Conservation (phyloP, 2,329 filamentous ascomycete genomes). For the Penicillium sp. region DNA sequence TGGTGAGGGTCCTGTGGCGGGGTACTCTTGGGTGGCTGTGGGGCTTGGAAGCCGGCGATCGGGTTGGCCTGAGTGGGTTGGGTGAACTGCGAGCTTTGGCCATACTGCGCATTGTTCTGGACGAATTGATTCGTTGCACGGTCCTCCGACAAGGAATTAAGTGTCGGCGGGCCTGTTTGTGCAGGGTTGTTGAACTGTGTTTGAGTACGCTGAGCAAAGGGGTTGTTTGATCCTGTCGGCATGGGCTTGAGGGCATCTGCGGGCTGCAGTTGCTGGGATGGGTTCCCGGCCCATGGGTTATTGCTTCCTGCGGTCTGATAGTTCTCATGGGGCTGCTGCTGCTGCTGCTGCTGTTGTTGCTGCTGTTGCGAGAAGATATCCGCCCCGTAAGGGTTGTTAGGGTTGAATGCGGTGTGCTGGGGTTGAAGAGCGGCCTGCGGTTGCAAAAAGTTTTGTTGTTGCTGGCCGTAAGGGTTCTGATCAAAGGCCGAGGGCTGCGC, state of each 20-base stretch:
- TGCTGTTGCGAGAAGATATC: slow-evolving; percentile 44
- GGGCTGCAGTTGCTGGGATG: slow-evolving; percentile 52
- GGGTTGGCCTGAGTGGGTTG: slow-evolving; percentile 42
- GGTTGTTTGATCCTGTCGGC: slow-evolving; percentile 95
- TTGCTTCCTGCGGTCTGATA: slow-evolving; percentile 76
- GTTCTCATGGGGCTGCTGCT: slow-evolving; percentile 54
- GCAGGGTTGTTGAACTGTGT: slow-evolving; percentile 48
- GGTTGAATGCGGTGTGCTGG: slow-evolving; percentile 58
- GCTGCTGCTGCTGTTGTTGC: slow-evolving; percentile 39
- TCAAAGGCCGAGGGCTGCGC: slow-evolving; percentile 68
- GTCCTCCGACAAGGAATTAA: slow-evolving; percentile 38
- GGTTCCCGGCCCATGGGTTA: slow-evolving; percentile 81
- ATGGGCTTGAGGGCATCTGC: slow-evolving; percentile 69
- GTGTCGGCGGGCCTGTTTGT: slow-evolving; percentile 51
- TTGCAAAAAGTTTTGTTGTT: slow-evolving; percentile 46
- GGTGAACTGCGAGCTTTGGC: slow-evolving; percentile 41
- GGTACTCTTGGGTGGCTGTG: slow-evolving; percentile 34
- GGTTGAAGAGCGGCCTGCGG: slow-evolving; percentile 54
- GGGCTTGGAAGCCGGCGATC: slow-evolving; percentile 32
- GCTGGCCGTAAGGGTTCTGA: slow-evolving; percentile 46
- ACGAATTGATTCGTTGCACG: slow-evolving; percentile 11
- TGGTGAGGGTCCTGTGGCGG: slow-evolving; percentile 54
- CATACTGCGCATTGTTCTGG: slow-evolving; percentile 12
- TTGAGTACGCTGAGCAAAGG: slow-evolving; percentile 71
- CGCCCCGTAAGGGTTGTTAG: slow-evolving; percentile 56